Evolutionary conservation across 1,139 yeast species (phyloP).

Genomic region (Hyphopichia buzzinii): DNA sequence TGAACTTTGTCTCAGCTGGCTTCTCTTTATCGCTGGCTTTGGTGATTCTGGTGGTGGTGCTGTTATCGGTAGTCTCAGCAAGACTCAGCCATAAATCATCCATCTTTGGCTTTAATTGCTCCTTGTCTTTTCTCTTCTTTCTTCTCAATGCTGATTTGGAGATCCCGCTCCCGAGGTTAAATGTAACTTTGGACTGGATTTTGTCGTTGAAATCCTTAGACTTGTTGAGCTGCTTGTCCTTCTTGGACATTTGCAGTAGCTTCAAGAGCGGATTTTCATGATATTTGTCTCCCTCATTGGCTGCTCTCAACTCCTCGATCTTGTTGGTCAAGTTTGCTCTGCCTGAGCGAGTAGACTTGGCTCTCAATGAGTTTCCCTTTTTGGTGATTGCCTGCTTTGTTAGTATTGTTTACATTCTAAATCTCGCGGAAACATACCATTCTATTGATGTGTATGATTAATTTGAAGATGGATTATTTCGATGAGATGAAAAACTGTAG

Average conservation of each 20-base stretch:
- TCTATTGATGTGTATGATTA: not conserved
- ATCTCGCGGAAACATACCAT: too few species aligned
- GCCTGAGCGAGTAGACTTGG: conserved; percentile 24
- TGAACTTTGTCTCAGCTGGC: conserved; percentile 9
- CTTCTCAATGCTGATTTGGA: conserved; percentile 67
- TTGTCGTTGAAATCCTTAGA: conserved; percentile 28
- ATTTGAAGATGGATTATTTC: not conserved
- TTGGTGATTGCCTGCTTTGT: conserved; percentile 29
- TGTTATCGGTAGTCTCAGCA: conserved; percentile 27
- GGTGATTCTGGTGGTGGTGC: conserved; percentile 8
- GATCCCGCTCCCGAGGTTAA: conserved; percentile 39
- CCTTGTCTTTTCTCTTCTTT: conserved; percentile 61
- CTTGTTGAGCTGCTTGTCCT: conserved; percentile 47
- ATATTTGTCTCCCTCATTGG: conserved; percentile 13
- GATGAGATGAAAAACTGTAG: too few species aligned
- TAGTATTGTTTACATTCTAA: too few species aligned
- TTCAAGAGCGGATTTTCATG: conserved; percentile 56
- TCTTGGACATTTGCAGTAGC: conserved; percentile 51
- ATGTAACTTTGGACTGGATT: conserved; percentile 26
- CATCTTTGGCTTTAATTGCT: conserved; percentile 65
- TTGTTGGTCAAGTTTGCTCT: conserved; percentile 21
- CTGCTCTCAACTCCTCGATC: conserved; percentile 25
- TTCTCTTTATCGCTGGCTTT: conserved; percentile 1
- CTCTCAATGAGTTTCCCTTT: conserved; percentile 37
- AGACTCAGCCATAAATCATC: conserved; percentile 57